A percentile compares a stretch with the other conserved stretches of the same genome.
These are phyloP conservation scores for Alternaria sp. DNA, from an alignment of 2,329 filamentous ascomycete genomes.

Conservation along the genomic window DNA sequence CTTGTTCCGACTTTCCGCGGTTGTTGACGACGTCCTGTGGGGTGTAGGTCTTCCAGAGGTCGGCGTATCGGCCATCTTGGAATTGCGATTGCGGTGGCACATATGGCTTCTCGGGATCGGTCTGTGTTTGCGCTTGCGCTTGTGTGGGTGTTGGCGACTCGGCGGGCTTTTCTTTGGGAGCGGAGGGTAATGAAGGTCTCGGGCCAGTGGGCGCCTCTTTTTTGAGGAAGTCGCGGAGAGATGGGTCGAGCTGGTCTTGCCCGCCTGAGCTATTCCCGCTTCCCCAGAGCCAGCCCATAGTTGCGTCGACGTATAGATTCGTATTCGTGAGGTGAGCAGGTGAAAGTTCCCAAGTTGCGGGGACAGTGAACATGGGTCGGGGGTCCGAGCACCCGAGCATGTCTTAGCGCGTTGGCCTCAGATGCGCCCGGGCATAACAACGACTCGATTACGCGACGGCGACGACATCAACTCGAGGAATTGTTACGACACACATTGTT, in stretches of 20 bases:
- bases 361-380: conserved; percentile 13
- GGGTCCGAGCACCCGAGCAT: conserved; percentile 10
- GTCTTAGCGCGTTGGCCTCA: conserved; percentile 24
- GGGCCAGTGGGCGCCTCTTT: conserved; percentile 81
- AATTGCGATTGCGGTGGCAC: conserved; percentile 64
- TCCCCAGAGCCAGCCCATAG: conserved; percentile 71
- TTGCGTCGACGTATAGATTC: neutral
- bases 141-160: conserved; percentile 17
- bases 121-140: conserved; percentile 9
- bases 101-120: conserved; percentile 38
- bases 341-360: conserved; percentile 17
- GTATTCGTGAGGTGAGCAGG: conserved; percentile 2
- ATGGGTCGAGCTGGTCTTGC: conserved; percentile 78
- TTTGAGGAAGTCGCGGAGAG: conserved; percentile 82
- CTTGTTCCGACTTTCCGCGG: conserved; percentile 74
- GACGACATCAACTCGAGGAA: conserved; percentile 7
- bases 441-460: conserved; percentile 23
- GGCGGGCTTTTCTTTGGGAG: conserved; percentile 35
- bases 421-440: conserved; percentile 19
- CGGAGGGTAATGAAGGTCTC: conserved; percentile 36
- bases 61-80: conserved; percentile 75
- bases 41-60: conserved; percentile 92
- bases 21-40: conserved; percentile 73
- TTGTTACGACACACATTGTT: conserved; percentile 23
- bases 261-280: conserved; percentile 50